Conservation (phyloP, 1,284 basidiomycete species). For the Neolentinus lepideus region DNA sequence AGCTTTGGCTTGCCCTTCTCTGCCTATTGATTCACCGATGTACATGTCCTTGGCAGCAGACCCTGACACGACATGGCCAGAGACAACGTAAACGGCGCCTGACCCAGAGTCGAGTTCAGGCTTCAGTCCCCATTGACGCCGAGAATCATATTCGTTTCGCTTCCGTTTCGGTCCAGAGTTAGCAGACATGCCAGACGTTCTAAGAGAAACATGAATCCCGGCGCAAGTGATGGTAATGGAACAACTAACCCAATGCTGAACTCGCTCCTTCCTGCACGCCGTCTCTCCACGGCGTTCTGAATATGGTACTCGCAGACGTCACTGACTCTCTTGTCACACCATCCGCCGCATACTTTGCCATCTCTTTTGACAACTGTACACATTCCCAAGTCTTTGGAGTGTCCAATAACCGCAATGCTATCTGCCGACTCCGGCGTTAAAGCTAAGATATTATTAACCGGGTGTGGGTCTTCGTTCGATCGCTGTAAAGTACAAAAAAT, state of each 20-base stretch:
- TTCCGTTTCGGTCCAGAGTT: slow-evolving; percentile 41
- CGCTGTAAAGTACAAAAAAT: slow-evolving; percentile 36
- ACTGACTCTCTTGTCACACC: slow-evolving; percentile 82
- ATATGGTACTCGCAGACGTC: slow-evolving; percentile 89
- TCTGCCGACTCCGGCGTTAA: slow-evolving; percentile 79
- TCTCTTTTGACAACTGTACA: slow-evolving; percentile 76
- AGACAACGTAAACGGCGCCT: slow-evolving; percentile 76
- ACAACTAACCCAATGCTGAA: slow-evolving; percentile 67
- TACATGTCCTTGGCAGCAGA: slow-evolving; percentile 38
- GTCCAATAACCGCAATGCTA: slow-evolving; percentile 80
- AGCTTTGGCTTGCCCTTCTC: slow-evolving; percentile 66
- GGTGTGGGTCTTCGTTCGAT: slow-evolving; percentile 58
- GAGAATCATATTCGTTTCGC: slow-evolving; percentile 50
- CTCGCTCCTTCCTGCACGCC: slow-evolving; percentile 71
- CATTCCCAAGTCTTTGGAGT: slow-evolving; percentile 79
- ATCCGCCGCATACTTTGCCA: slow-evolving; percentile 75
- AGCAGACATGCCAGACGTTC: slow-evolving; percentile 63
- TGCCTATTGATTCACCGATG: slow-evolving; percentile 60
- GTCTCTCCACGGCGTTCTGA: slow-evolving; percentile 70
- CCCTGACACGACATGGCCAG: slow-evolving; percentile 60
- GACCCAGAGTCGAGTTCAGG: slow-evolving; percentile 38
- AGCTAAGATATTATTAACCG: slow-evolving; percentile 76
- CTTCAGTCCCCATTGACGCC: slow-evolving; percentile 63
- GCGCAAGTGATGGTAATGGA: not conserved
- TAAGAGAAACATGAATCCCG: slow-evolving; percentile 20